Evolutionary conservation across 495 filamentous ascomycete species (phyloP).

Genomic region (Aspergillus kassunensis): DNA sequence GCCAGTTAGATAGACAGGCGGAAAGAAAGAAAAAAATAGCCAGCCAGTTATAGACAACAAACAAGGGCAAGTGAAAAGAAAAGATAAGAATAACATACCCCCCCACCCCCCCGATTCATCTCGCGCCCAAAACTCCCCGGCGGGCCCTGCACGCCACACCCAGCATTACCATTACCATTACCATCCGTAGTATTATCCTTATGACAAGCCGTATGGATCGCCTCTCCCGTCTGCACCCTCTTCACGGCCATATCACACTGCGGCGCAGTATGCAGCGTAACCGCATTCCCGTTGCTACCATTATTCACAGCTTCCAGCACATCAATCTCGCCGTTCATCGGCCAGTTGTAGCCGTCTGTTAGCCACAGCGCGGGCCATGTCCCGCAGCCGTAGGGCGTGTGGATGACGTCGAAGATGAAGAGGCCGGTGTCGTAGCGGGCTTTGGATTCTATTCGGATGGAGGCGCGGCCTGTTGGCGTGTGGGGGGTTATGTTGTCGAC

Average conservation of each 20-base stretch:
- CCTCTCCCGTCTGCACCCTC: slow-evolving; percentile 37
- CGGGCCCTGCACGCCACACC: slow-evolving; percentile 40
- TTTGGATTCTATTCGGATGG: slow-evolving; percentile 52
- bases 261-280: slow-evolving; percentile 41
- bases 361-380: slow-evolving; percentile 63
- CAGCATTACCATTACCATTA: slow-evolving; percentile 39
- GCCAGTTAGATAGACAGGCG: too few species aligned
- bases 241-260: slow-evolving; percentile 46
- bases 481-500: slow-evolving; percentile 48
- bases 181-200: slow-evolving; percentile 23
- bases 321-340: slow-evolving; percentile 50
- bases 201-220: slow-evolving; percentile 30
- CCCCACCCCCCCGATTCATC: slow-evolving; percentile 47
- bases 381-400: slow-evolving; percentile 47
- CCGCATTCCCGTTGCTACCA: slow-evolving; percentile 41
- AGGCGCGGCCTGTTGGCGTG: slow-evolving; percentile 44
- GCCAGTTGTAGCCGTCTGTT: slow-evolving; percentile 58
- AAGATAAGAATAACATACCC: slow-evolving; percentile 29
- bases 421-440: slow-evolving; percentile 46
- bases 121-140: slow-evolving; percentile 34
- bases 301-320: slow-evolving; percentile 44
- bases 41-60: background rate
- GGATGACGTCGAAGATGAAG: slow-evolving; percentile 54
- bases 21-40: too few species aligned
- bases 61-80: background rate